phyloP scores from a whole-genome alignment of 768 basidiomycete genomes.

The Termitomyces sp. region DNA sequence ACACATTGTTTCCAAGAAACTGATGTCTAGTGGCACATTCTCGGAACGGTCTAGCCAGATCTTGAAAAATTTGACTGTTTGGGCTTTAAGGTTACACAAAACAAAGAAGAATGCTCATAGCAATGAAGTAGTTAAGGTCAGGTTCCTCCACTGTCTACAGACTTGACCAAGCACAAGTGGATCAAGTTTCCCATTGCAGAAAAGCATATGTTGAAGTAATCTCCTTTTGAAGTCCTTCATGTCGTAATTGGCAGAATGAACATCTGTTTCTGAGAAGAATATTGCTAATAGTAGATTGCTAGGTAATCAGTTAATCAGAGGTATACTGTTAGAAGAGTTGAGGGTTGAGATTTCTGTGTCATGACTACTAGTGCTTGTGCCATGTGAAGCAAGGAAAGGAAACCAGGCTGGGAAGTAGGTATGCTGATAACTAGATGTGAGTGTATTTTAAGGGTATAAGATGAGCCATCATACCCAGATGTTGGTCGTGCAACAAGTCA shows the following conservation, averaged over 20 bases:
- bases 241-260: background rate
- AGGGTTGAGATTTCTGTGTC: no score
- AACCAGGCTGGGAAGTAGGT: background rate
- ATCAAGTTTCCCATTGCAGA: background rate
- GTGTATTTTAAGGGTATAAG: background rate
- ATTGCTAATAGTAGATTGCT: background rate
- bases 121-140: background rate
- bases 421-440: background rate
- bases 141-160: background rate
- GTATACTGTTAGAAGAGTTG: background rate
- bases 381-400: background rate
- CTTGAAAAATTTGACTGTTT: background rate
- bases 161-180: constrained; percentile 2
- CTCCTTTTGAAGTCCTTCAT: background rate
- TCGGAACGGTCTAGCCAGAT: constrained; percentile 5
- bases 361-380: background rate
- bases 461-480: background rate
- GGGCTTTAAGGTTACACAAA: background rate
- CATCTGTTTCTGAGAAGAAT: background rate
- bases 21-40: background rate
- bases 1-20: background rate
- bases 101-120: background rate
- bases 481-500: no score
- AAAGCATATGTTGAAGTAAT: background rate
- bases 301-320: constrained; percentile 1